Percentiles rank a stretch among this genome's conserved stretches.
Evolutionary conservation across 2,329 filamentous ascomycete genomes (phyloP).

Genomic region (Aulographum hederae): DNA sequence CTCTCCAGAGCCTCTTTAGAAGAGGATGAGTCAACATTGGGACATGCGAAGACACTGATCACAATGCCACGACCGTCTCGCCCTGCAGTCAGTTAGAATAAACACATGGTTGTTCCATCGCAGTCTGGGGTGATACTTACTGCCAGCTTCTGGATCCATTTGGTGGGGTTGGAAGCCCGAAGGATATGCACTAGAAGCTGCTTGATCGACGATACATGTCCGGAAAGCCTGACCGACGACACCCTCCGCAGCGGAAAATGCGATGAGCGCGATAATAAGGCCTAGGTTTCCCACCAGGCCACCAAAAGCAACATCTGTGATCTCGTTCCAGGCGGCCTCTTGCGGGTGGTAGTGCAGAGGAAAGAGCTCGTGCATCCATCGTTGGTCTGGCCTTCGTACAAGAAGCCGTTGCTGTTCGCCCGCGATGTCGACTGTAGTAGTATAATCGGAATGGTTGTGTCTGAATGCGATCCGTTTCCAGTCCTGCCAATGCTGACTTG

Average conservation of each 20-base stretch:
- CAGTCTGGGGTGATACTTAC: no score
- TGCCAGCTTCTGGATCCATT: no score
- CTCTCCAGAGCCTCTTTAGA: no score
- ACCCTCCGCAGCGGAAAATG: constrained; percentile 2
- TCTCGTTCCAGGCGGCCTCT: neutral
- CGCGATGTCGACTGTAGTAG: neutral
- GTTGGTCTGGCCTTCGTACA: constrained; percentile 3
- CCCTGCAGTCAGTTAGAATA: no score
- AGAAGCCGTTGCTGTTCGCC: neutral
- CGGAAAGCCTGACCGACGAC: neutral
- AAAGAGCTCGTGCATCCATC: constrained; percentile 3
- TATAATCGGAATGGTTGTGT: neutral
- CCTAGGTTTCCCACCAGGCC: constrained; percentile 4
- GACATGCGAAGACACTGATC: no score
- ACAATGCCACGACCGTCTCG: no score
- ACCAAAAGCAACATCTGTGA: neutral
- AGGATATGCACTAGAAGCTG: no score
- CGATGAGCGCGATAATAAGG: constrained; percentile 4
- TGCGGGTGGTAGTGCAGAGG: constrained; percentile 1
- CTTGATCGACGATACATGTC: no score
- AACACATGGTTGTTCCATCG: no score
- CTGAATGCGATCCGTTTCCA: neutral
- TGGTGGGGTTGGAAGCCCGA: no score
- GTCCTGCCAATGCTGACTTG: neutral
- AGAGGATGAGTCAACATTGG: no score